Conservation (phyloP, 805 yeast genomes). For the Saccharomycopsis sp. region DNA sequence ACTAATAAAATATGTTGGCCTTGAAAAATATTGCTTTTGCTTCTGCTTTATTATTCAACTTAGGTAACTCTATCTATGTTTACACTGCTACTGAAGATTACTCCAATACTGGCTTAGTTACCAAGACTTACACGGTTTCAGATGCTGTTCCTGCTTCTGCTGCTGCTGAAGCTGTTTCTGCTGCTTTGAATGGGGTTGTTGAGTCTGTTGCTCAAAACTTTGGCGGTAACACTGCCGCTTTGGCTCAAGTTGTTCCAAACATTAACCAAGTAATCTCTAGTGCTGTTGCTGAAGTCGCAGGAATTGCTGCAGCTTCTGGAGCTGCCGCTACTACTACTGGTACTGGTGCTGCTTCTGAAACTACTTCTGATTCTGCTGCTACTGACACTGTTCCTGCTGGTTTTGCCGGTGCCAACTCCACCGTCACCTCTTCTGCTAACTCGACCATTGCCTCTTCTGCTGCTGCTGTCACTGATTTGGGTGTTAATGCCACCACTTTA, state of each 20-base stretch:
- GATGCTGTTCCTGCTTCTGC: conserved; percentile 24
- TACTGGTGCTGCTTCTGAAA: conserved; percentile 15
- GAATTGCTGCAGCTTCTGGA: conserved; percentile 16
- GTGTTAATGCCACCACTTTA: background rate
- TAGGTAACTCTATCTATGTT: conserved; percentile 9
- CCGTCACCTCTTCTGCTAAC: background rate
- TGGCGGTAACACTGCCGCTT: conserved; percentile 8
- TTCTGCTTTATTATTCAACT: conserved; percentile 6
- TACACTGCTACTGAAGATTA: conserved; percentile 11
- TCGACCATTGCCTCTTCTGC: background rate
- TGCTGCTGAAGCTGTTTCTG: conserved; percentile 25
- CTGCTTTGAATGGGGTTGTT: conserved; percentile 1
- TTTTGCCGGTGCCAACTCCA: conserved; percentile 1
- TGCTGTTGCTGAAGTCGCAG: conserved; percentile 9
- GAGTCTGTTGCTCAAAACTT: conserved; percentile 11
- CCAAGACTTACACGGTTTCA: conserved; percentile 5
- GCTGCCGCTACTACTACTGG: conserved; percentile 5
- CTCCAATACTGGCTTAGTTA: conserved; percentile 19
- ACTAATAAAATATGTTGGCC: conserved; percentile 5
- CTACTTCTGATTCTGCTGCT: conserved; percentile 7
- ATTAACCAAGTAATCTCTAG: conserved; percentile 13
- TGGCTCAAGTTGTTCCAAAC: conserved; percentile 2
- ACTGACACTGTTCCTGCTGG: conserved; percentile 6
- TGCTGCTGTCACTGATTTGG: background rate
- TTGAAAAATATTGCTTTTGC: conserved; percentile 13